Base-by-base conservation (phyloP, 305 asterid genomes). In the Coffea humblotiana region DNA sequence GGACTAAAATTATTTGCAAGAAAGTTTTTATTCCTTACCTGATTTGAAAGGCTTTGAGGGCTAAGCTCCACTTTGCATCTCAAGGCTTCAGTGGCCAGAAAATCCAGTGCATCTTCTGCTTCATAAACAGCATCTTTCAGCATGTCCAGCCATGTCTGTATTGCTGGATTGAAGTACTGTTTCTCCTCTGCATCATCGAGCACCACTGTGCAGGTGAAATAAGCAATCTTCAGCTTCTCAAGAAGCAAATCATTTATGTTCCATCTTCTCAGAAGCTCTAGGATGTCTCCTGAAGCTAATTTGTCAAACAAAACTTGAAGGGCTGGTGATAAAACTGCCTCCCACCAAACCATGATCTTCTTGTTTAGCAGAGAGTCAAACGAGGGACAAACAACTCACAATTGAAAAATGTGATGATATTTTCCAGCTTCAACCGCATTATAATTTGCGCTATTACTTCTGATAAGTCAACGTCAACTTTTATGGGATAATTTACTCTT, bases 151-250 rank as follows among this genome's bases (percentile, higher is more conserved):
- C 90, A 88, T 47, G 68, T 43, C 15, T 77, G 80, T 5, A 89
- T 73, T 1, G 88, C 87, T 45, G 85, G 84, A 76, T 81, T 81
- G 48, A 83, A 68, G 72, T 85, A 85, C 54, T 89, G 93, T 83
- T 88, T 89, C 78, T 82, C 86, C 79, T 88, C 93, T 45, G 93
- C 93, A 88, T 89, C 93, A 74, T 86, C 91, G 32, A 89, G 86
- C 79, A 86, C 83, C 51, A 89, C 87, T 56, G 86, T 88, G 76
- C 86, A 86, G 35, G 88, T 84, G 81, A 88, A 82, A 73, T 88
- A 88, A 71, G 90, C 87, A 71, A 88, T 86, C 86, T 85, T 88
- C 18, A 88, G 89, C 85, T 88, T 87, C 80, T 86, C 90, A 77
- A 88, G 84, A 35, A 85, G 84, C 27, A 84, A 25, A 68, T 79